Evolutionary conservation across 1,284 basidiomycete genomes (phyloP).

Genomic region (Ceraceosorus guamensis): DNA sequence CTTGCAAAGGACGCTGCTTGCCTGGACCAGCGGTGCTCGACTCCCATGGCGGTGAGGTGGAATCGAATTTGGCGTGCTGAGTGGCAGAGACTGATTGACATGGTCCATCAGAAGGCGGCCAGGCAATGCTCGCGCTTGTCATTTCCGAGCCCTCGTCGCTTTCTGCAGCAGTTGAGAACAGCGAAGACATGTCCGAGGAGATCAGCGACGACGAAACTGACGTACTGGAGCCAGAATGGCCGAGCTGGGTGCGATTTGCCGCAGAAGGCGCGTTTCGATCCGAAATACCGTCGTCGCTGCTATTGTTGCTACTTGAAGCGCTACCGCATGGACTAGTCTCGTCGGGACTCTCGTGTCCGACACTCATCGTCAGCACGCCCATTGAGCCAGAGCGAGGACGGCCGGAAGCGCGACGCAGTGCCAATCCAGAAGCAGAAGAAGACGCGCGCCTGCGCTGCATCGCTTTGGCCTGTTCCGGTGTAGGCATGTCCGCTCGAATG

Average conservation of each 20-base stretch:
- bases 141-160: background rate
- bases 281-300: slow-evolving; percentile 5
- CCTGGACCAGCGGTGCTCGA: background rate
- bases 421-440: slow-evolving; percentile 9
- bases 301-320: background rate
- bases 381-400: slow-evolving; percentile 25
- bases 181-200: slow-evolving; percentile 16
- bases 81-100: too few species aligned
- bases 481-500: slow-evolving; percentile 43
- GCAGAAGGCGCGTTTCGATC: background rate
- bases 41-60: too few species aligned
- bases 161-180: slow-evolving; percentile 11
- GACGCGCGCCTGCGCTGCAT: slow-evolving; percentile 14
- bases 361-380: slow-evolving; percentile 21
- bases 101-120: background rate
- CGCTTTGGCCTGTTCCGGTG: slow-evolving; percentile 17
- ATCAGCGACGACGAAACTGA: slow-evolving; percentile 24
- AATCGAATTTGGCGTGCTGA: too few species aligned
- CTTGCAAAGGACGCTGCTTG: background rate
- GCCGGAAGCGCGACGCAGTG: slow-evolving; percentile 1
- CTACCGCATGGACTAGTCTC: too few species aligned
- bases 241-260: background rate
- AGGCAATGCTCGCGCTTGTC: background rate
- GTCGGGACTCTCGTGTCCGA: background rate
- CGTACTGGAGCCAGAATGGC: slow-evolving; percentile 20